Evolutionary conservation across 139 green algal genomes (phyloP), one percentile per base, ranked within the genome.

Genomic region (Haematococcus lacustris): DNA sequence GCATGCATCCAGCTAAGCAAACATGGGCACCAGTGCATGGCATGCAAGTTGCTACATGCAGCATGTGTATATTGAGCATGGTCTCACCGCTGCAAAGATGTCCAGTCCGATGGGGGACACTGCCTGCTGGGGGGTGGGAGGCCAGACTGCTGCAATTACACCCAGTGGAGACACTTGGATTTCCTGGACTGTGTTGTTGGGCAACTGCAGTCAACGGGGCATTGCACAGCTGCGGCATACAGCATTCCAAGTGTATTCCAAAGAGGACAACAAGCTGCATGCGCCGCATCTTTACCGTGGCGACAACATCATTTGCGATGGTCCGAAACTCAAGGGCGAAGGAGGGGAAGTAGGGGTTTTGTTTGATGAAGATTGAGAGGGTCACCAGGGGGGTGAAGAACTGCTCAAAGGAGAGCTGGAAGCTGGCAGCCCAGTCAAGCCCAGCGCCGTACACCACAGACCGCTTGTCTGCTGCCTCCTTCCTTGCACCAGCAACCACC

Each of bases 121-220:
- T n/a, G n/a, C n/a, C n/a, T n/a, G n/a, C n/a, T n/a, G n/a, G n/a
- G n/a, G n/a, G n/a, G n/a, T n/a, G n/a, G n/a, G n/a, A n/a, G n/a
- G n/a, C n/a, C n/a, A n/a, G n/a, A n/a, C n/a, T n/a, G n/a, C n/a
- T n/a, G n/a, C n/a, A n/a, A 80, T 76, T 3, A 80, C 33, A 30
- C 75, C 75, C 69, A 80, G 70, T 33, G 75, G 75, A 2, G 67
- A 75, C 2, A 73, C 1, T 51, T 80, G 75, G 62, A 80, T 62
- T 51, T 80, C 75, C 75, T 80, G 75, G 38, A 80, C 68, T 2
- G 63, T 39, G 63, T 69, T 69, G 37, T 6, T 35, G 35, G 53
- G 53, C 51, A 85, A 51, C 66, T 68, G 61, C 61, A 68, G 7
- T 30, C 57, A 65, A 25, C 25, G 32, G 47, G 47, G n/a, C n/a